Conservation (phyloP, 2,329 filamentous ascomycete genomes). For the Colletotrichum chlorophyti region DNA sequence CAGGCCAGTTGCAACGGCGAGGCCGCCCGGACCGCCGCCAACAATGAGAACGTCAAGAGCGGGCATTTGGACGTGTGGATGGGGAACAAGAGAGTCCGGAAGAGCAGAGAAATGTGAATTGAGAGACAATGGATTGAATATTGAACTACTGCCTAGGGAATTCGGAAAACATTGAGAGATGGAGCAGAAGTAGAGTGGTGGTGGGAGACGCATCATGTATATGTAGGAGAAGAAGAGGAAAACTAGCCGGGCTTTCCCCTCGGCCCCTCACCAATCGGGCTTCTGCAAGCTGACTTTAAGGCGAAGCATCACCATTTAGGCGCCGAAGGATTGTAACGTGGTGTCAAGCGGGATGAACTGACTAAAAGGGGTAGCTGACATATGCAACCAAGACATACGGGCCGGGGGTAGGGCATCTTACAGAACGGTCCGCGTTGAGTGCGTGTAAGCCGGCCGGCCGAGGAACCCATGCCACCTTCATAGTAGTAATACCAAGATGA, state of each 20-base stretch:
- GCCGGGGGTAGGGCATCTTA: background rate
- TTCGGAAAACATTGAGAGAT: background rate
- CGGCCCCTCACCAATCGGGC: background rate
- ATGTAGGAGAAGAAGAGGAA: background rate
- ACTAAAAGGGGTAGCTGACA: background rate
- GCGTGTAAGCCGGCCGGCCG: no score
- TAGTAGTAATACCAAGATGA: background rate
- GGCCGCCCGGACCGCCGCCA: constrained; percentile 58
- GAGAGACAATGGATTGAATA: background rate
- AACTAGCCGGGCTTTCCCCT: background rate
- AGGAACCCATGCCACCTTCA: no score
- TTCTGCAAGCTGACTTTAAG: background rate
- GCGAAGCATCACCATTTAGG: background rate
- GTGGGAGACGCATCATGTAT: background rate
- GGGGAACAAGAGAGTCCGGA: background rate
- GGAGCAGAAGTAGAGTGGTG: background rate
- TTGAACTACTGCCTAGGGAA: background rate
- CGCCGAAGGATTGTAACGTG: background rate
- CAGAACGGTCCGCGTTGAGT: background rate
- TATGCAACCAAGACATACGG: background rate
- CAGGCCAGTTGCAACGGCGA: constrained; percentile 52
- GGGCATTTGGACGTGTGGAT: background rate
- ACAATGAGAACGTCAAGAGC: constrained; percentile 55
- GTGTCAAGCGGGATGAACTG: background rate
- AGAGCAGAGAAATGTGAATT: background rate